Percentiles rank a stretch among this genome's conserved stretches.
Evolutionary conservation across 2,329 filamentous ascomycete genomes (phyloP).

Genomic region (Aureobasidium sp.): DNA sequence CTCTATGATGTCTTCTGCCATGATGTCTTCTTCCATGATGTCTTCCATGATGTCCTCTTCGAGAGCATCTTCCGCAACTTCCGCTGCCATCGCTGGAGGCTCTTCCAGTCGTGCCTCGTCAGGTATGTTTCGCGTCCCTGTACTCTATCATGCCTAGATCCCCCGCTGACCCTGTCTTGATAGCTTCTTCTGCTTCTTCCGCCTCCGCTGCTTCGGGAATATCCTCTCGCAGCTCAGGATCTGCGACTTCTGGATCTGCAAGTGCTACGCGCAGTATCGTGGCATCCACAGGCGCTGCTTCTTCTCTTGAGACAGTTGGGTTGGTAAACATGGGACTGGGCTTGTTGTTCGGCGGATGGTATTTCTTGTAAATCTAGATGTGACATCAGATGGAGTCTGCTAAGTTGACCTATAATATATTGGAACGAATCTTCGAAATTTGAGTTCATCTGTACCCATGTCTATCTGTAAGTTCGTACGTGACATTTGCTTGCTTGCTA

Average conservation of each 20-base stretch:
- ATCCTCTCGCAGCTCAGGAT: background rate
- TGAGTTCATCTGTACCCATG: too few species aligned
- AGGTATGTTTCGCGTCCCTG: background rate
- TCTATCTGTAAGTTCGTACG: too few species aligned
- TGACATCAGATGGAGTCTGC: too few species aligned
- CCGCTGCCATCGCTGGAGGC: background rate
- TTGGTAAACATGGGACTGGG: background rate
- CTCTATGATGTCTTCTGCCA: too few species aligned
- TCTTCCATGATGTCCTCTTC: conserved; percentile 5
- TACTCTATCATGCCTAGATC: rapidly evolving
- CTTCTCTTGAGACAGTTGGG: background rate
- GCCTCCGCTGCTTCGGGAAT: background rate
- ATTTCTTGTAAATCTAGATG: background rate
- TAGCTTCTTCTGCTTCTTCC: background rate
- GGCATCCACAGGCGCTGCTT: background rate
- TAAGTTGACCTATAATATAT: too few species aligned
- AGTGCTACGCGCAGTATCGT: conserved; percentile 6
- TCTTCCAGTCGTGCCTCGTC: background rate
- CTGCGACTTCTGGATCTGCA: background rate
- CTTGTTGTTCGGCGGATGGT: conserved; percentile 1
- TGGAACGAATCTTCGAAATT: too few species aligned
- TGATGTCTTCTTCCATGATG: too few species aligned
- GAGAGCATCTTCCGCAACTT: background rate
- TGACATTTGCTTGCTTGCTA: too few species aligned
- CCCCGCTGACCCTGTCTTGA: background rate